These are phyloP conservation scores for Penicillium paxilli DNA, from an alignment of 495 filamentous ascomycete species.

Conservation along the genomic window DNA sequence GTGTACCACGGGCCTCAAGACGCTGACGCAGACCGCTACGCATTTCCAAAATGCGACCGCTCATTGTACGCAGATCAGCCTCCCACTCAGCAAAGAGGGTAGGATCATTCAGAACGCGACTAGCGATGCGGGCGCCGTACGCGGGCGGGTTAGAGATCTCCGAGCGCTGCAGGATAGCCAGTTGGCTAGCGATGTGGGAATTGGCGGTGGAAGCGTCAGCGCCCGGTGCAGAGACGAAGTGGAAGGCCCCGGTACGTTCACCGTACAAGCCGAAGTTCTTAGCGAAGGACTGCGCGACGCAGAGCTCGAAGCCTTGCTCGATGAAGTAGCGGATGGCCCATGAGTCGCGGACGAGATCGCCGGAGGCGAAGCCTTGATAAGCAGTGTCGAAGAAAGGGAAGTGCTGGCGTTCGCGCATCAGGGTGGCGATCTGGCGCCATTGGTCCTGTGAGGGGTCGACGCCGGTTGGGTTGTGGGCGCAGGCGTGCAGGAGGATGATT, in stretches of 20 bases:
- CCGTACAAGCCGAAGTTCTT: slow-evolving; percentile 99
- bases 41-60: slow-evolving; percentile 90
- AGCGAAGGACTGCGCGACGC: slow-evolving; percentile 93
- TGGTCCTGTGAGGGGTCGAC: slow-evolving; percentile 94
- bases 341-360: slow-evolving; percentile 79
- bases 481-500: slow-evolving; percentile 91
- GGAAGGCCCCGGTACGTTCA: slow-evolving; percentile 94
- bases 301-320: slow-evolving; percentile 91
- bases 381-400: slow-evolving; percentile 99
- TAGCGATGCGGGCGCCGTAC: slow-evolving; percentile 89
- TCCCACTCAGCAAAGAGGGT: slow-evolving; percentile 91
- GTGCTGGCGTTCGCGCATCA: slow-evolving; percentile 73
- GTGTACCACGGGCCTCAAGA: slow-evolving; percentile 76
- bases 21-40: slow-evolving; percentile 70
- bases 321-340: slow-evolving; percentile 93
- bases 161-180: slow-evolving; percentile 91
- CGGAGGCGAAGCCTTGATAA: slow-evolving; percentile 98
- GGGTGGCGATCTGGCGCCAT: slow-evolving; percentile 82
- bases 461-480: slow-evolving; percentile 97
- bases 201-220: slow-evolving; percentile 62
- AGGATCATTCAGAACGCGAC: slow-evolving; percentile 77
- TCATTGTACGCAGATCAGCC: slow-evolving; percentile 89
- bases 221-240: slow-evolving; percentile 79
- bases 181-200: slow-evolving; percentile 73
- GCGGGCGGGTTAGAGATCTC: slow-evolving; percentile 97